Conservation (phyloP, 2,329 filamentous ascomycete genomes). For the Pyricularia sp. region DNA sequence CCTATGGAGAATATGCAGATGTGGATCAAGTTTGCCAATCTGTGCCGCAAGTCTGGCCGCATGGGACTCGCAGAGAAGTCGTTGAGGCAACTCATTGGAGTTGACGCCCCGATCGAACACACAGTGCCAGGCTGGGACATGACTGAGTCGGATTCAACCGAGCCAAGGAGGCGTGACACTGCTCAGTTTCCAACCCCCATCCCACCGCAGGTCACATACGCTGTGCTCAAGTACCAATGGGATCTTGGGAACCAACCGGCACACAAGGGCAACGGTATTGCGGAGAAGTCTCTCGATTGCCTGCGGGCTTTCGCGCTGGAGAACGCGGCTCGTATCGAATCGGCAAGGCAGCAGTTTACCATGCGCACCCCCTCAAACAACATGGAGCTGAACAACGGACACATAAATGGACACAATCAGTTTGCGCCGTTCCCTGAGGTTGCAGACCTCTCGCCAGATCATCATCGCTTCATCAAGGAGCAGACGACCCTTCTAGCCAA, state of each 20-base stretch:
- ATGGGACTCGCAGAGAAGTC: slow-evolving; percentile 94
- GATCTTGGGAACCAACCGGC: slow-evolving; percentile 56
- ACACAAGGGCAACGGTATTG: slow-evolving; percentile 27
- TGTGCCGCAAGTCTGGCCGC: slow-evolving; percentile 90
- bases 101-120: slow-evolving; percentile 47
- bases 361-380: slow-evolving; percentile 31
- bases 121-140: slow-evolving; percentile 45
- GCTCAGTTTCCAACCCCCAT: slow-evolving; percentile 16
- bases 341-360: slow-evolving; percentile 35
- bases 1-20: slow-evolving; percentile 93
- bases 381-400: slow-evolving; percentile 24
- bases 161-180: background rate
- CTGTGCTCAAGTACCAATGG: slow-evolving; percentile 97
- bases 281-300: slow-evolving; percentile 44
- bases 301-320: slow-evolving; percentile 49
- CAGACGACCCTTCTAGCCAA: slow-evolving; percentile 71
- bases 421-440: slow-evolving; percentile 2
- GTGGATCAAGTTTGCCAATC: slow-evolving; percentile 99
- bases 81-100: slow-evolving; percentile 75
- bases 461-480: slow-evolving; percentile 41
- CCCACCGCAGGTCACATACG: slow-evolving; percentile 77
- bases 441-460: slow-evolving; percentile 29
- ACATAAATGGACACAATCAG: background rate
- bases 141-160: background rate
- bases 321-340: slow-evolving; percentile 40